Evolutionary conservation across 306 rosid genomes (phyloP).

Genomic region (Malus asiatica): DNA sequence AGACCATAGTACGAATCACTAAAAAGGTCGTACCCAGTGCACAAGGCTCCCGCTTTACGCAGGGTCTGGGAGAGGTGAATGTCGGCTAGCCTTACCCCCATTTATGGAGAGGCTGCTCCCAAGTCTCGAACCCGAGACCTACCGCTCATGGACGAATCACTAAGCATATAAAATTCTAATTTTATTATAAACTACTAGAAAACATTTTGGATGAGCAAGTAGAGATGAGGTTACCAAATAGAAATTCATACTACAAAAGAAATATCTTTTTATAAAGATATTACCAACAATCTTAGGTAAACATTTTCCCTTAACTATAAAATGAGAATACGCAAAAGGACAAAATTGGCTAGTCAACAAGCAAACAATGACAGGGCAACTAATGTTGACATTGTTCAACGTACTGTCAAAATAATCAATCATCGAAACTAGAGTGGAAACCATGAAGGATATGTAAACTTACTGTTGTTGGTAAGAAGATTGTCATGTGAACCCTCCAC

Average conservation of each 20-base stretch:
- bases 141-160: too few species aligned
- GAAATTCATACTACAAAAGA: background rate
- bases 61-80: too few species aligned
- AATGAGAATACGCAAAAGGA: background rate
- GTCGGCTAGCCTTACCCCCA: too few species aligned
- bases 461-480: constrained; percentile 39
- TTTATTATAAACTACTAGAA: background rate
- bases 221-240: background rate
- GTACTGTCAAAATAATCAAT: background rate
- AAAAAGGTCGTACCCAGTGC: too few species aligned
- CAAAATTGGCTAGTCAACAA: background rate
- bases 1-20: background rate
- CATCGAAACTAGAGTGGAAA: background rate
- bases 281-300: background rate
- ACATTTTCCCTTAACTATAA: background rate
- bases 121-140: too few species aligned
- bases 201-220: background rate
- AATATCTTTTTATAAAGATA: background rate
- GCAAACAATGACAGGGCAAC: background rate
- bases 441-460: constrained; percentile 23
- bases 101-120: too few species aligned
- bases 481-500: constrained; percentile 29
- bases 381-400: constrained; percentile 12
- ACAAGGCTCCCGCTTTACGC: too few species aligned
- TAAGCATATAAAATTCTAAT: background rate